Evolutionary conservation across 192 early-diverging fungal species (phyloP), one percentile per base, ranked within the genome.

Genomic region (Thamnidium elegans): DNA sequence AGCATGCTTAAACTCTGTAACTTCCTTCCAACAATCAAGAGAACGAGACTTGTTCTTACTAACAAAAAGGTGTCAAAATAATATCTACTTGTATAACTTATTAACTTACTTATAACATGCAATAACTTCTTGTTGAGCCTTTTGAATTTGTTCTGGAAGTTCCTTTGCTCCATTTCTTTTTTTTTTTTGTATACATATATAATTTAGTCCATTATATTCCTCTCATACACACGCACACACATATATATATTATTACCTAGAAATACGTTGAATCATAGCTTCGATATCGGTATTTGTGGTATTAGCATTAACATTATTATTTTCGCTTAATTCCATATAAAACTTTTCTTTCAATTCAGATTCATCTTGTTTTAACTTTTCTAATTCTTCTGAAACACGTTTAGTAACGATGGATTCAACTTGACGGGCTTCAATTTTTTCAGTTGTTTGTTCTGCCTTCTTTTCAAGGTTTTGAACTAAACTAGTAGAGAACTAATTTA

Each of bases 11-110:
- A 69, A 69, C 20, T 46, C 23, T 11, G 44, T 42, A 21, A 69
- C 68, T 55, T 69, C 68, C 51, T 61, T 51, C 68, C 68, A 69
- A 52, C 68, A 69, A 48, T 69, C 68, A 50, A 69, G 45, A 36
- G 68, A 52, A 7, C 68, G 60, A 14, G 17, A 23, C 7, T 53
- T 53, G 13, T 69, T 69, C 15, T 48, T 51, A 50, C 68, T 69
- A 59, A 3, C 7, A 36, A 4, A 36, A 36, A 36, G 7, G 7
- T 36, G 34, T 36, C 34, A 52, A 13, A 13, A 13, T 1, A 23
- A 3, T 2, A 54, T 2, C 30, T 54, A n/a, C n/a, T n/a, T n/a
- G n/a, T n/a, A n/a, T n/a, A n/a, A n/a, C n/a, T n/a, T n/a, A n/a
- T n/a, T n/a, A n/a, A 15, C 39, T 55, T 69, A 69, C 68, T 45